Evolutionary conservation across 176 grass and related monocot genomes (phyloP).

Genomic region (Thinopyrum elongatum): DNA sequence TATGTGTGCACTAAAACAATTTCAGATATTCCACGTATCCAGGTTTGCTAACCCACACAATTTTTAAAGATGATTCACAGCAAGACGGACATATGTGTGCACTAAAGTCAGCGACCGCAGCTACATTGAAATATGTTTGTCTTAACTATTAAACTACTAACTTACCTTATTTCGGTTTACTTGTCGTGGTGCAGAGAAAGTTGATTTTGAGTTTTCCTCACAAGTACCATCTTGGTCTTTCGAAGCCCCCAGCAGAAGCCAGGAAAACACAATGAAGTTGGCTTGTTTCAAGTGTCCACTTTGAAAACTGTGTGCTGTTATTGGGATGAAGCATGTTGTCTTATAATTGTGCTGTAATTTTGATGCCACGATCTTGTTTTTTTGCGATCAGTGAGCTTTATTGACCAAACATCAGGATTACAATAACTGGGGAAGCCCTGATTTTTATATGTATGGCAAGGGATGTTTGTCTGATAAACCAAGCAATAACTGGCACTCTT

Average conservation of each 20-base stretch:
- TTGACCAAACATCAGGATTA: too few relatives aligned
- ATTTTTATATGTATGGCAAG: too few relatives aligned
- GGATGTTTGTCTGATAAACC: too few relatives aligned
- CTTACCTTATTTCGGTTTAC: background rate
- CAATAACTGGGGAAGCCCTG: too few relatives aligned
- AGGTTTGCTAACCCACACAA: background rate
- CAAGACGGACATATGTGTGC: too few relatives aligned
- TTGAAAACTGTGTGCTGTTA: background rate
- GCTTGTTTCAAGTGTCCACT: background rate
- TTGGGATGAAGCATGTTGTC: background rate
- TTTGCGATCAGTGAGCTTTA: too few relatives aligned
- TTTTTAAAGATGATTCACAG: background rate
- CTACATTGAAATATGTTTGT: too few relatives aligned
- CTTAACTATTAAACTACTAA: background rate
- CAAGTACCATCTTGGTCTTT: slow-evolving; percentile 74
- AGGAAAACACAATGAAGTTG: slow-evolving; percentile 36
- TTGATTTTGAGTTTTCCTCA: slow-evolving; percentile 72
- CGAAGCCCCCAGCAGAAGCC: too few relatives aligned
- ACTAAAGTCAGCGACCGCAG: too few relatives aligned
- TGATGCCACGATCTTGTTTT: too few relatives aligned
- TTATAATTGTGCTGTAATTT: background rate
- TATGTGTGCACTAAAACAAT: background rate
- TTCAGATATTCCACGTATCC: background rate
- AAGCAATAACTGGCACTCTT: background rate
- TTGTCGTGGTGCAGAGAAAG: slow-evolving; percentile 53